Evolutionary conservation across 805 yeast species (phyloP), one percentile per base, ranked within the genome.

Genomic region (Kregervanrija fluxuum): DNA sequence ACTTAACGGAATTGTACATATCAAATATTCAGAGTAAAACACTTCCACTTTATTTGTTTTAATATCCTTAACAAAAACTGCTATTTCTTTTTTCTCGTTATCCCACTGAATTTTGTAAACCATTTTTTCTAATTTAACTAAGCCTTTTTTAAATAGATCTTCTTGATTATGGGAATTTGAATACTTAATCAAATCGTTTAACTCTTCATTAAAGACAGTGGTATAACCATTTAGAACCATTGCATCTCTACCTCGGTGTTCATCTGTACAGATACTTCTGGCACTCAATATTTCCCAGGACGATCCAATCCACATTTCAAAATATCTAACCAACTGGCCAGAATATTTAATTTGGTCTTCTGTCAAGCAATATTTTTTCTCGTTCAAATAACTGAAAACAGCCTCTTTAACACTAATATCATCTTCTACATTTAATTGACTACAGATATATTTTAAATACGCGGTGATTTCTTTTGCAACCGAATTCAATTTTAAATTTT

Each of bases 281-380:
- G 82, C 82, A 55, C 93, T 82, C 38, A 82, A 65, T 22, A 60
- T 63, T 28, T 74, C 75, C 79, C 88, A 79, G 31, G 81, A 71
- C 16, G 82, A 69, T 1, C 95, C 96, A 56, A 79, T 79, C 91
- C 95, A 88, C 42, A 84, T 64, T 60, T 88, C 96, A 31, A 51
- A 43, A 42, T 67, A 66, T 54, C 95, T 68, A 11, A 74, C 54
- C 42, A 74, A 53, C 47, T 79, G 77, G 2, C 77, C 74, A 10
- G 79, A 71, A 50, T 68, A 68, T 35, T 58, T 56, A 14, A 69
- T 67, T 57, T 82, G 90, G 4, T 65, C 72, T 14, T 63, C 60
- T 0, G 80, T 71, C 38, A 85, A 60, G 11, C 71, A 57, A 33
- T 67, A 61, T 33, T 72, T 68, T 50, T 70, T 70, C 30, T 66